A percentile compares a stretch with the other conserved stretches of the same genome.
These are phyloP conservation scores for Ilex paraguariensis DNA, from an alignment of 305 asterid genomes.

Conservation along the genomic window DNA sequence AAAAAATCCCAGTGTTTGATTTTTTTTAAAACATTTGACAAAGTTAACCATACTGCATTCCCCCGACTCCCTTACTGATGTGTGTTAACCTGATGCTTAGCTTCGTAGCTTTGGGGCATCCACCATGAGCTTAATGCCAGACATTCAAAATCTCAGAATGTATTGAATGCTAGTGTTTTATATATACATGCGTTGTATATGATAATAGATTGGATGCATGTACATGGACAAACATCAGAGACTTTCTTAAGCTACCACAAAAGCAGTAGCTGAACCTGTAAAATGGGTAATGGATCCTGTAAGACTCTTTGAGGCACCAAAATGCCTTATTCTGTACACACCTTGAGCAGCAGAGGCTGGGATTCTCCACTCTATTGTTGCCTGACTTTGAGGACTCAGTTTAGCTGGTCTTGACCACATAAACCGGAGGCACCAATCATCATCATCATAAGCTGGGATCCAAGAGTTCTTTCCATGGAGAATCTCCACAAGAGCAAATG, in stretches of 20 bases:
- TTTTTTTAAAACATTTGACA: too few species aligned
- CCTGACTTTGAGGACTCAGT: slow-evolving; percentile 71
- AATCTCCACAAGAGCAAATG: slow-evolving; percentile 87
- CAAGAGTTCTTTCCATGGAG: slow-evolving; percentile 62
- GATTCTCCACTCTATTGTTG: slow-evolving; percentile 76
- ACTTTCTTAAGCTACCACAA: slow-evolving; percentile 53
- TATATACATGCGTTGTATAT: too few species aligned
- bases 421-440: slow-evolving; percentile 83
- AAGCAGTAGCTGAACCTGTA: slow-evolving; percentile 84
- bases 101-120: too few species aligned
- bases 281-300: slow-evolving; percentile 76
- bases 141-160: too few species aligned
- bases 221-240: background rate
- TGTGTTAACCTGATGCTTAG: too few species aligned
- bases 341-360: slow-evolving; percentile 72
- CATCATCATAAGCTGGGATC: slow-evolving; percentile 88
- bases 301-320: slow-evolving; percentile 82
- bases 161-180: too few species aligned
- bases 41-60: too few species aligned
- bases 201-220: background rate
- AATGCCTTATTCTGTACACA: slow-evolving; percentile 79
- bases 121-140: too few species aligned
- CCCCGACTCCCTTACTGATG: too few species aligned
- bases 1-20: too few species aligned
- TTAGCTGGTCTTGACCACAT: slow-evolving; percentile 82